Evolutionary conservation across 768 basidiomycete genomes (phyloP).

Genomic region (Leccinum broughii): DNA sequence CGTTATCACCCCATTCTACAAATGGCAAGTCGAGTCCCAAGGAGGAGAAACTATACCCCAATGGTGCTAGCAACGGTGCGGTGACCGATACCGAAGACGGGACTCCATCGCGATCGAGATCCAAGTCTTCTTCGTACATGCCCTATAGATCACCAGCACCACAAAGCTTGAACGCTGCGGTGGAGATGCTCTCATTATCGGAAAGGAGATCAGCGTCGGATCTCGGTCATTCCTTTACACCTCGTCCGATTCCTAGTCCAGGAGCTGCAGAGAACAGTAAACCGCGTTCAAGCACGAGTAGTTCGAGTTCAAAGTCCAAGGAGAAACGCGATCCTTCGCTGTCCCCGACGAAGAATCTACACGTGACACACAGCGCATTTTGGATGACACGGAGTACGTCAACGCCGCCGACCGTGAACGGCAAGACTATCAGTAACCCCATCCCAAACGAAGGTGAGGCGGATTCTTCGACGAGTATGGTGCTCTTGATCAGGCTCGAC

Average conservation of each 20-base stretch:
- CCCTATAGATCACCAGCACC: slow-evolving; percentile 57
- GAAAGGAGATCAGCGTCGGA: slow-evolving; percentile 33
- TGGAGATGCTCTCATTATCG: slow-evolving; percentile 55
- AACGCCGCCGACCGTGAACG: slow-evolving; percentile 48
- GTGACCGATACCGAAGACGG: slow-evolving; percentile 36
- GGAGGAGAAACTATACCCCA: slow-evolving; percentile 34
- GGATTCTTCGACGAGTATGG: neutral
- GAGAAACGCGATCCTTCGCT: slow-evolving; percentile 38
- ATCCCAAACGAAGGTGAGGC: slow-evolving; percentile 66
- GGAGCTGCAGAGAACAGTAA: slow-evolving; percentile 21
- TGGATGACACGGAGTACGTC: slow-evolving; percentile 38
- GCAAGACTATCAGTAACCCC: slow-evolving; percentile 68
- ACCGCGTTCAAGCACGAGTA: slow-evolving; percentile 35
- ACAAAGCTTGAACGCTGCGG: slow-evolving; percentile 71
- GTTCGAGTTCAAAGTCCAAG: slow-evolving; percentile 26
- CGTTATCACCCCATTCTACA: slow-evolving; percentile 33
- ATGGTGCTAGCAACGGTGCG: slow-evolving; percentile 29
- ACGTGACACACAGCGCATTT: slow-evolving; percentile 36
- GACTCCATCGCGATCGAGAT: slow-evolving; percentile 45
- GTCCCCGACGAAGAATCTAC: slow-evolving; percentile 47
- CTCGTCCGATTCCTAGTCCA: slow-evolving; percentile 22
- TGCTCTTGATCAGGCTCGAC: slow-evolving; percentile 6
- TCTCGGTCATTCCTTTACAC: slow-evolving; percentile 22
- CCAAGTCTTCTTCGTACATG: slow-evolving; percentile 57
- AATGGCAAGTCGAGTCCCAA: slow-evolving; percentile 35